Evolutionary conservation across 2,329 filamentous ascomycete species (phyloP), one percentile per base, ranked within the genome.

Genomic region (Xylariaceae sp.): DNA sequence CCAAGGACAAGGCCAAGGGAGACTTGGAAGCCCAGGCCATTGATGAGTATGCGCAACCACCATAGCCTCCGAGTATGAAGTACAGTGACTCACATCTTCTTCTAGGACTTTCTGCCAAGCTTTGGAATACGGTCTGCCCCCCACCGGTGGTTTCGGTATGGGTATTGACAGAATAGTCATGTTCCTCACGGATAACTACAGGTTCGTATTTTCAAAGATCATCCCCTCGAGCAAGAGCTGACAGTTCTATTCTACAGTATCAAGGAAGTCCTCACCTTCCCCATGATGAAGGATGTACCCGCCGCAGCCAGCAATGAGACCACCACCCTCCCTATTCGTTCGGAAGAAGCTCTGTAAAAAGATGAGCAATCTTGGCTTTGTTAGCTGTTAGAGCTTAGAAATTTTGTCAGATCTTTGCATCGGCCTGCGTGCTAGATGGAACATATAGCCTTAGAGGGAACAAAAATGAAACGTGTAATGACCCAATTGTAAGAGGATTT

Each of bases 21-120:
- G 95, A 99, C 67, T 92, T 97, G 68, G 95, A 99, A 78, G 95
- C 93, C 1, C 94, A 97, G 78, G 80, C 94, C 68, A 87, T 97
- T 57, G 95, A 99, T 69, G 93, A 97, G 62, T 65, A 62, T 17
- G 63, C 1, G 17, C 18, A 6, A 6, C 17, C 8, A 10, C 6
- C 6, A n/a, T n/a, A 44, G n/a, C 10, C 13, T 39, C 6, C 9
- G 44, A 30, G 5, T 5, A 4, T 30, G 23, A 30, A 35, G 7
- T 44, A 56, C 10, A 7, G 44, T 56, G 10, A 56, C 54, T 60
- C 34, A 61, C n/a, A 11, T 35, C 8, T 4, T 30, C n/a, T 23
- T 39, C 18, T 10, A 41, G 63, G 83, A 95, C 90, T 69, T 97
- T 97, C 82, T 90, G 92, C 71, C 88, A 88, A 62, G 87, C 89